Evolutionary conservation across 2,329 filamentous ascomycete genomes (phyloP), one percentile per base, ranked within the genome.

Genomic region (Cordyceps pruinosa): DNA sequence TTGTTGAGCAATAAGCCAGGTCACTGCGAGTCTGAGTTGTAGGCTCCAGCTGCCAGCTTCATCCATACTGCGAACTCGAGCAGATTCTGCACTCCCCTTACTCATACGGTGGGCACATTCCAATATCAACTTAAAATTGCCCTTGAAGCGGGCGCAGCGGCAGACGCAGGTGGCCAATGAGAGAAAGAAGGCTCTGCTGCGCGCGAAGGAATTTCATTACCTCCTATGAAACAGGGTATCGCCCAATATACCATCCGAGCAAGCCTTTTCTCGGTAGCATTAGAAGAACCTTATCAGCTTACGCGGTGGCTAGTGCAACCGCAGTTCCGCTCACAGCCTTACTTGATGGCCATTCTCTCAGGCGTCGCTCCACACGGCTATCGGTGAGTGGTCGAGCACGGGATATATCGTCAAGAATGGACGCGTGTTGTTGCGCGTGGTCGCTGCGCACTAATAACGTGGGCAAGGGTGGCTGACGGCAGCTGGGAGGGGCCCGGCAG

Each of bases 291-390:
- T 19, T 23, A 30, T 45, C 42, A 8, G 13, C 51, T 28, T 39
- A 19, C 15, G 13, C 35, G 13, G 17, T 44, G 26, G 12, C 23
- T 42, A 42, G 37, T 28, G 50, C 17, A 12, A 21, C 41, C 47
- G 30, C 34, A 51, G 10, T 32, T 41, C 48, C 48, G 48, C 48
- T 26, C 21, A 45, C 52, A 55, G 52, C 52, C 52, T 55, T 39
- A 30, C 17, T 44, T 25, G 39, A 39, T 13, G n/a, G 15, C 28
- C 49, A 17, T 52, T 44, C 21, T 9, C 51, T 21, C 30, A 54
- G 42, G 5, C 32, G 12, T 10, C n/a, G 30, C 23, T 55, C 42
- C 52, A 55, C 52, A 34, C 17, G 1, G 32, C n/a, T 12, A 9
- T 55, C 34, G 32, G 3, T 21, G 42, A 47, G 42, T 55, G 52